Conservation (phyloP, 805 yeast species). For the Myxozyma monticola region DNA sequence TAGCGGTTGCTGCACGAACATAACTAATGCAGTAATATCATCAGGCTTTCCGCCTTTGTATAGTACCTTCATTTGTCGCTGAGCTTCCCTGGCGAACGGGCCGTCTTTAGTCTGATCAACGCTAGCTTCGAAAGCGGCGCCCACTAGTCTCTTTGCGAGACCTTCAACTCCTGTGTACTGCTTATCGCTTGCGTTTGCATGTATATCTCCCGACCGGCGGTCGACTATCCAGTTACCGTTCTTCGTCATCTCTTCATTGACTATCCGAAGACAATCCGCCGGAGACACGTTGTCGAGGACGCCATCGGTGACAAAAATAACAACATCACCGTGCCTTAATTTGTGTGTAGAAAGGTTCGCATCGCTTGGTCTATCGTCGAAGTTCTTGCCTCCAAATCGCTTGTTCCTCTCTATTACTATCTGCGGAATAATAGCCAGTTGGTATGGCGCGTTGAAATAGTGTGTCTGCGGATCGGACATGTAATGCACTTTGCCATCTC, state of each 20-base stretch:
- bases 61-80: constrained; percentile 62
- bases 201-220: constrained; percentile 20
- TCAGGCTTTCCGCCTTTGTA: constrained; percentile 94
- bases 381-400: constrained; percentile 48
- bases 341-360: constrained; percentile 70
- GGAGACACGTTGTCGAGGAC: constrained; percentile 80
- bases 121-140: constrained; percentile 66
- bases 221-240: constrained; percentile 37
- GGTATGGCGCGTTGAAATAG: constrained; percentile 89
- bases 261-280: constrained; percentile 67
- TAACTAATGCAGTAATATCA: constrained; percentile 82
- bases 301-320: constrained; percentile 91
- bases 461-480: constrained; percentile 80
- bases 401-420: constrained; percentile 37
- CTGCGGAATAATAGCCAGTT: constrained; percentile 78
- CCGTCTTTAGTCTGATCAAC: constrained; percentile 73
- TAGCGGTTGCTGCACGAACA: constrained; percentile 51
- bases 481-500: constrained; percentile 59
- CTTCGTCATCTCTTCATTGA: constrained; percentile 54
- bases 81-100: constrained; percentile 79
- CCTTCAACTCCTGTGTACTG: constrained; percentile 43
- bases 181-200: constrained; percentile 10
- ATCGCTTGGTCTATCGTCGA: constrained; percentile 66
- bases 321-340: constrained; percentile 68
- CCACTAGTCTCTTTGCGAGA: constrained; percentile 58